Base-by-base conservation (phyloP, 2,329 filamentous ascomycete species). In the Cladosporium sp. region DNA sequence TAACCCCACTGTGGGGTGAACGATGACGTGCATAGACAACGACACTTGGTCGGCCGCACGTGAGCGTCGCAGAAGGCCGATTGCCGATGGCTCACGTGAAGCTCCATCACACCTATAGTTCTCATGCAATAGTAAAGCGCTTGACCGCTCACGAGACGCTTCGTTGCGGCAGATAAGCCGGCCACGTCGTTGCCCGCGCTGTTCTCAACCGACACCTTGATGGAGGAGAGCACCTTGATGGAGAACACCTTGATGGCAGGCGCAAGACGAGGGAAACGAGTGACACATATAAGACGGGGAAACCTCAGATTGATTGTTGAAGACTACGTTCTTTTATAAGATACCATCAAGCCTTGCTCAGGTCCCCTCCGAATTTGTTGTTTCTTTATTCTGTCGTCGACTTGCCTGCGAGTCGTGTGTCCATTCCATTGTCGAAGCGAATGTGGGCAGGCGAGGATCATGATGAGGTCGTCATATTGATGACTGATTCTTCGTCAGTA, bases 371-470 rank as follows among this genome's bases (percentile, higher is more conserved):
- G 22, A 50, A 35, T 34, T 42, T 42, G 15, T 37, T 34, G 13
- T 3, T 55, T 4, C 10, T 36, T 36, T 32, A 36, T 55, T 34
- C 36, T 10, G 37, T 53, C 19, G 37, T 42, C 37, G 19, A 20
- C 37, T 22, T 42, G 22, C 50, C 50, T 53, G 50, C 37, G 32
- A 13, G 19, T 20, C 25, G 17, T 36, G 25, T 53, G 40, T 47
- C 52, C 40, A 55, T 55, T 20, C 52, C 52, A 17, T 28, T 55
- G 40, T 55, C 52, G 52, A 55, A 37, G 52, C 52, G 40, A 47
- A 55, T 47, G 40, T 28, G 28, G 52, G 40, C 40, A 37, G 40
- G 52, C 52, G 39, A 45, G 45, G 32, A 55, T 47, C 32, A 47
- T 34, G 19, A 36, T 34, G 40, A 17, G 40, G 40, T 36, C 32